Percentiles rank a stretch among this genome's conserved stretches.
Conservation (phyloP, 306 rosid species). For the Lathyrus aphaca region DNA sequence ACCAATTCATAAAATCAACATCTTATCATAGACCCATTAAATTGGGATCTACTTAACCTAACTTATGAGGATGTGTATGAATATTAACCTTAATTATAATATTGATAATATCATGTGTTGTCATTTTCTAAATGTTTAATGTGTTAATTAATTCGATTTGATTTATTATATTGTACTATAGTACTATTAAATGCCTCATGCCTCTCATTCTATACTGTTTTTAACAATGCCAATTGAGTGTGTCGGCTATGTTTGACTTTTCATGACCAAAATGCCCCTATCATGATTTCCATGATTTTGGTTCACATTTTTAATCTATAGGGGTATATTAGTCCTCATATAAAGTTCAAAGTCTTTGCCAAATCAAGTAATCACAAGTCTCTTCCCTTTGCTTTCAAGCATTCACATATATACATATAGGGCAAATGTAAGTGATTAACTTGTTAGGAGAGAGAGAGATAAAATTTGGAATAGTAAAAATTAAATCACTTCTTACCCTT, state of each 20-base stretch:
- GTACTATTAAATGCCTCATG: slow-evolving; percentile 18
- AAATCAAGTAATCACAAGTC: not conserved
- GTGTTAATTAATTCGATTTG: slow-evolving; percentile 8
- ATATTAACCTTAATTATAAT: not conserved
- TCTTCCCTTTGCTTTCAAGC: slow-evolving; percentile 19
- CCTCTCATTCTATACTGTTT: slow-evolving; percentile 37
- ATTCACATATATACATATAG: slow-evolving; percentile 9
- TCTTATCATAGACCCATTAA: slow-evolving; percentile 35
- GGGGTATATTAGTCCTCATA: slow-evolving; percentile 23
- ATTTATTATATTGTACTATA: slow-evolving; percentile 23
- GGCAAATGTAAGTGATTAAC: not conserved
- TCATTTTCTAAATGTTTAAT: slow-evolving; percentile 28
- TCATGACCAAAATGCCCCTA: slow-evolving; percentile 49
- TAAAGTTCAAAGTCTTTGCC: slow-evolving; percentile 6
- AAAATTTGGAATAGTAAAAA: not conserved
- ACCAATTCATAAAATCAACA: slow-evolving; percentile 39
- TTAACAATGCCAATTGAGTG: slow-evolving; percentile 40
- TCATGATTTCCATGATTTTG: not conserved
- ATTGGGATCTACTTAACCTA: slow-evolving; percentile 45
- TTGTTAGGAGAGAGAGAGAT: not conserved
- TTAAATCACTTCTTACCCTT: no score
- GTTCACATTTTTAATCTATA: not conserved
- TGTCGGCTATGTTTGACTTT: slow-evolving; percentile 65
- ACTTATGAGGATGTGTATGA: slow-evolving; percentile 21
- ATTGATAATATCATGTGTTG: not conserved